Base-by-base conservation (phyloP, 2,329 filamentous ascomycete genomes). In the Pyricularia sp. region DNA sequence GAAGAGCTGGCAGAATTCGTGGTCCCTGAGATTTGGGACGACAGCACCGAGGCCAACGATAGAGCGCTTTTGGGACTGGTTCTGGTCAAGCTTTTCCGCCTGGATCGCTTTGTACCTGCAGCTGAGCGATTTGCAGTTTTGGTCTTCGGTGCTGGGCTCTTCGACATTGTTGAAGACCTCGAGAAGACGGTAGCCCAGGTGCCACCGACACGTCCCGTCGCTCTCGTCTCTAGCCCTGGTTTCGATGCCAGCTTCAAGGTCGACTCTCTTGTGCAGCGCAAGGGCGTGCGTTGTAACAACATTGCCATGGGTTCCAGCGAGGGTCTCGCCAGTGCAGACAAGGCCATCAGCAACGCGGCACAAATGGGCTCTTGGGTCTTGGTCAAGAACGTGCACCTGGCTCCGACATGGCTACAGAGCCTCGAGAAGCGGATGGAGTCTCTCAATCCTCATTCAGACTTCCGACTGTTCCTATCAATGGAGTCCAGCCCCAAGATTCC, bases 211-310 rank as follows among this genome's bases (percentile, higher is more conserved):
- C 87, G 91, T 2, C 94, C 94, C 10, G 90, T 99, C 69, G 89
- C 94, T 3, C 84, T 99, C 44, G 93, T 93, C 71, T 99, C 94
- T 6, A 97, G 89, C 72, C 92, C 93, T 66, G 94, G 94, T 49
- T 99, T 99, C 74, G 94, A 99, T 76, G 96, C 96, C 64, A 96
- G 91, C 74, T 99, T 97, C 86, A 99, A 99, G 81, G 94, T 99
- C 66, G 94, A 99, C 75, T 91, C 88, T 67, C 82, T 99, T 64
- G 96, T 97, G 33, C 91, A 96, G 76, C 85, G 91, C 69, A 88
- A 86, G 75, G 85, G 86, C 66, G 88, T 91, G 63, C 87, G 85
- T 65, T 99, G 94, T 78, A 93, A 92, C 66, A 97, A 97, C 75
- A 97, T 99, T 73, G 96, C 96, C 71, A 99, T 99, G 94, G 94